Percentiles rank a stretch among this genome's conserved stretches.
These are phyloP conservation scores for Cucurbita moschata DNA, from an alignment of 306 rosid genomes.

Conservation along the genomic window DNA sequence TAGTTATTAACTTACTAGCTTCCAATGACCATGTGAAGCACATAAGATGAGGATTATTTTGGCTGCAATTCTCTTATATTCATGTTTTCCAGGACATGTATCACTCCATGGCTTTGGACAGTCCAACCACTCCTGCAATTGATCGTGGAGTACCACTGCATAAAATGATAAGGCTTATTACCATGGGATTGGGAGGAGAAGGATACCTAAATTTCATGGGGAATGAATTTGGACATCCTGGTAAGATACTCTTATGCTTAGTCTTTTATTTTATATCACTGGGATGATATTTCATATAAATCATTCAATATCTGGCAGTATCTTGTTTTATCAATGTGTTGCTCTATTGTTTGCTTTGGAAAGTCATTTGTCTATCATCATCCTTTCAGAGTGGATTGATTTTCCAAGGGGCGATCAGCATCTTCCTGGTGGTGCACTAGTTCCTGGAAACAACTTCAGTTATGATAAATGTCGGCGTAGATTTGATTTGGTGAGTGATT, in stretches of 20 bases:
- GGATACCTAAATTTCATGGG: conserved; percentile 98
- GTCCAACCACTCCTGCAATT: conserved; percentile 62
- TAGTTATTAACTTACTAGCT: too few species aligned
- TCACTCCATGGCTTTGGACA: conserved; percentile 81
- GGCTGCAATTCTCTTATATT: conserved; percentile 6
- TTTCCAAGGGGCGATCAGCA: conserved; percentile 79
- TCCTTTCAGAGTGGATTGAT: conserved; percentile 86
- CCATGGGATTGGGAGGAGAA: conserved; percentile 94
- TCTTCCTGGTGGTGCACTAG: conserved; percentile 43
- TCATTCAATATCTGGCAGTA: background rate
- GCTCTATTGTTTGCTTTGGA: background rate
- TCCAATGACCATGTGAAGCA: too few species aligned
- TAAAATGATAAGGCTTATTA: conserved; percentile 96
- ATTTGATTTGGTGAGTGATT: conserved; percentile 74
- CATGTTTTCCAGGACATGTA: conserved; percentile 79
- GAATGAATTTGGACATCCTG: conserved; percentile 99
- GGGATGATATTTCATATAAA: background rate
- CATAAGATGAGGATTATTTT: background rate
- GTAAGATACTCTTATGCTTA: conserved; percentile 26
- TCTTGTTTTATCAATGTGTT: background rate
- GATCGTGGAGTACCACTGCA: conserved; percentile 98
- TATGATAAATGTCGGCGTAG: conserved; percentile 93
- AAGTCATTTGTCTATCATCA: conserved; percentile 9
- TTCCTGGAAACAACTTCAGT: conserved; percentile 63
- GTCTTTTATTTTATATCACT: background rate